phyloP scores from a whole-genome alignment of 1,284 basidiomycete species.

The Peniophora sp. region DNA sequence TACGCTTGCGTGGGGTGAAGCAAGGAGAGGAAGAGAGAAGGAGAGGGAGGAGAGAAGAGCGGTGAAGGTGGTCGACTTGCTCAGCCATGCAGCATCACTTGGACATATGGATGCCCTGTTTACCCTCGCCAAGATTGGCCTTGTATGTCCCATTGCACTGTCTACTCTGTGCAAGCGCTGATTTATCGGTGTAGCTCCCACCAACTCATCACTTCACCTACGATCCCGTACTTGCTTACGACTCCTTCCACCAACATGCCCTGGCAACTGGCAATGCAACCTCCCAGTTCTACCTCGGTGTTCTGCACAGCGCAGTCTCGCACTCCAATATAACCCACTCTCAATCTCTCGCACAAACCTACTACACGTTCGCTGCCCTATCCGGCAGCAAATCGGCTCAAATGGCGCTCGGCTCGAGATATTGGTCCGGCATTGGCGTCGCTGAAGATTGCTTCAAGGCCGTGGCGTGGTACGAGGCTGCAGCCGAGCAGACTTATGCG shows the following conservation, averaged over 20 bases:
- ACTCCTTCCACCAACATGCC: slow-evolving; percentile 56
- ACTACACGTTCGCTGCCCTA: slow-evolving; percentile 90
- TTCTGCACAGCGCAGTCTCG: slow-evolving; percentile 85
- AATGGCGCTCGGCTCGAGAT: slow-evolving; percentile 91
- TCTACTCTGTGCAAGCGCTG: slow-evolving; percentile 3
- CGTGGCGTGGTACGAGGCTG: slow-evolving; percentile 80
- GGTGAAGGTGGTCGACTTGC: slow-evolving; percentile 67
- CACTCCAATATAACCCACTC: slow-evolving; percentile 59
- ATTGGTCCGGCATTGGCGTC: slow-evolving; percentile 92
- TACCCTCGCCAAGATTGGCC: slow-evolving; percentile 60
- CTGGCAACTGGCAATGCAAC: slow-evolving; percentile 68
- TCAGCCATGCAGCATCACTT: slow-evolving; percentile 72
- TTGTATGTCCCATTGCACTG: slow-evolving; percentile 41
- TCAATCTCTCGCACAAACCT: slow-evolving; percentile 76
- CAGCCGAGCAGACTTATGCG: slow-evolving; percentile 71
- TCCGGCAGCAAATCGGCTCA: slow-evolving; percentile 82
- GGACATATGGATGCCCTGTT: slow-evolving; percentile 75
- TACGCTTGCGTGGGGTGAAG: slow-evolving; percentile 32
- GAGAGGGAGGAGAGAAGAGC: slow-evolving; percentile 59
- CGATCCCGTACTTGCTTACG: slow-evolving; percentile 53
- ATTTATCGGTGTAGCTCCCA: slow-evolving; percentile 46
- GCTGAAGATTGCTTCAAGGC: slow-evolving; percentile 80
- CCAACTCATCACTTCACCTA: slow-evolving; percentile 55
- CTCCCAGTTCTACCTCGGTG: slow-evolving; percentile 78
- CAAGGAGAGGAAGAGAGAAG: slow-evolving; percentile 32